phyloP scores from a whole-genome alignment of 2,329 filamentous ascomycete genomes.

The Botryotinia globosa region DNA sequence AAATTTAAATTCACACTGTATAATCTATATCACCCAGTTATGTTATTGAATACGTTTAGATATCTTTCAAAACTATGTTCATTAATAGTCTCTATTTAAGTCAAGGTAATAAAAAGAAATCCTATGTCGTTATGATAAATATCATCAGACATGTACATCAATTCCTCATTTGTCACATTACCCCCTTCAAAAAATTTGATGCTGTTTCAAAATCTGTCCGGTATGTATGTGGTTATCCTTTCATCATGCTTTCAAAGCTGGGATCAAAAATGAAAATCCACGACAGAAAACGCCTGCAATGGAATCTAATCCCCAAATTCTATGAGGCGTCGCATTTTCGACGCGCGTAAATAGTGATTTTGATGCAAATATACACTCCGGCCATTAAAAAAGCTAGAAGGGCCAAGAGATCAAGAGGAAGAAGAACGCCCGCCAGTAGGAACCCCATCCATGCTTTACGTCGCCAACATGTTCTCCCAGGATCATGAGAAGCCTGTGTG shows the following conservation, averaged over 20 bases:
- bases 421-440: slow-evolving; percentile 34
- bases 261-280: slow-evolving; percentile 11
- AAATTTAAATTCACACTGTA: neutral
- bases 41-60: no score
- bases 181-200: slow-evolving; percentile 2
- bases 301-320: slow-evolving; percentile 33
- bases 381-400: slow-evolving; percentile 29
- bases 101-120: neutral
- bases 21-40: neutral
- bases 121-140: slow-evolving; percentile 8
- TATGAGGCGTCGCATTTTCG: slow-evolving; percentile 32
- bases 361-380: slow-evolving; percentile 34
- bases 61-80: slow-evolving; percentile 9
- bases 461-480: slow-evolving; percentile 26
- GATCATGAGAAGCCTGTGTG: slow-evolving; percentile 24
- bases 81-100: slow-evolving; percentile 16
- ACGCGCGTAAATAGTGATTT: slow-evolving; percentile 29
- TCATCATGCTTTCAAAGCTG: slow-evolving; percentile 17
- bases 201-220: slow-evolving; percentile 10
- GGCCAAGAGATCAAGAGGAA: slow-evolving; percentile 37
- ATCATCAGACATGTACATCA: slow-evolving; percentile 14
- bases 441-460: slow-evolving; percentile 35
- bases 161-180: slow-evolving; percentile 9
- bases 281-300: slow-evolving; percentile 28
- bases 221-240: slow-evolving; percentile 20